Evolutionary conservation across 2,329 filamentous ascomycete genomes (phyloP).

Genomic region (Colletotrichum karsti): DNA sequence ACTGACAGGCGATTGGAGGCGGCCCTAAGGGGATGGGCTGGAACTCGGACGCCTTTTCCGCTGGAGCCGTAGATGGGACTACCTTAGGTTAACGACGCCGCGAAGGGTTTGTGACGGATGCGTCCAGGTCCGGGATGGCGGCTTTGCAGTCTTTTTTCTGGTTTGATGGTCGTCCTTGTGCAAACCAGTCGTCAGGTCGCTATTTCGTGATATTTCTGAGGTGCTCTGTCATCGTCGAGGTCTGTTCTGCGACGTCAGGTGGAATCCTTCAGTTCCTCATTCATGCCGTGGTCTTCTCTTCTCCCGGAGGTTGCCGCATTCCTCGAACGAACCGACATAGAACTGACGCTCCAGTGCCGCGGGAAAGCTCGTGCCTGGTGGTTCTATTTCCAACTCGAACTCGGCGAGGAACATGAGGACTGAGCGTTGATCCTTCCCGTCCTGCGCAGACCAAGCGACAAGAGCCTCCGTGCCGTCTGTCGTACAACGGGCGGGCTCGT

Average conservation of each 20-base stretch:
- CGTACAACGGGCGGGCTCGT: not conserved
- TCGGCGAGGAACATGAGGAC: slow-evolving; percentile 4
- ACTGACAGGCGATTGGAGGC: not conserved
- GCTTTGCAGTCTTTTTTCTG: not conserved
- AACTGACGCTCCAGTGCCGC: not conserved
- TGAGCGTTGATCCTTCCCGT: slow-evolving; percentile 2
- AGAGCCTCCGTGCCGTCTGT: slow-evolving; percentile 3
- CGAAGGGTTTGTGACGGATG: not conserved
- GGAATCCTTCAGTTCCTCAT: not conserved
- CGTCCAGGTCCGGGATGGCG: not conserved
- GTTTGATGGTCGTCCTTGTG: too few relatives aligned
- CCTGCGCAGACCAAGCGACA: not conserved
- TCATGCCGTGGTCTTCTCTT: too few relatives aligned
- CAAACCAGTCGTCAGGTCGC: not conserved
- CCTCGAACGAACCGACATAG: not conserved
- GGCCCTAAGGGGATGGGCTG: not conserved
- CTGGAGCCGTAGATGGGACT: not conserved
- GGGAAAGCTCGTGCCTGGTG: not conserved
- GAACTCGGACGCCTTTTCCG: slow-evolving; percentile 9
- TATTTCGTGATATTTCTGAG: not conserved
- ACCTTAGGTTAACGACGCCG: not conserved
- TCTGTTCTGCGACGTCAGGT: not conserved
- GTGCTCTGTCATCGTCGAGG: not conserved
- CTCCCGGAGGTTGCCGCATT: not conserved
- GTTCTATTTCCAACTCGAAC: not conserved